Evolutionary conservation across 805 yeast genomes (phyloP), one percentile per base, ranked within the genome.

Genomic region (Yarrowia keelungensis): DNA sequence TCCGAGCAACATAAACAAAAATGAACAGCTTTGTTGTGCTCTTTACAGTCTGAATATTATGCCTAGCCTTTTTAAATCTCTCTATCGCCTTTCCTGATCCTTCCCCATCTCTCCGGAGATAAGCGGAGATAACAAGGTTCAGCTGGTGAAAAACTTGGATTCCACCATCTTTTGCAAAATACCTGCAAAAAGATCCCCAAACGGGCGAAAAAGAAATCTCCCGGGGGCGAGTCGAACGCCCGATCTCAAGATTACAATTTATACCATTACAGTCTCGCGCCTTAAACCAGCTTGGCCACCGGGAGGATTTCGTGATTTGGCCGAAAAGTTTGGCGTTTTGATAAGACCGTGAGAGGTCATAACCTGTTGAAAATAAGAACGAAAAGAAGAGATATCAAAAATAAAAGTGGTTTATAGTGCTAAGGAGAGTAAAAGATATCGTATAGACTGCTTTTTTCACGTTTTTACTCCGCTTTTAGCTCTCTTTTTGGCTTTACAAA

Each of bases 241-340:
- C 51, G 51, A 47, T 47, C 51, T 47, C 51, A 47, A 47, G 51
- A 47, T 47, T 47, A 47, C 51, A 47, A 47, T 47, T 26, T 47
- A 11, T 47, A 26, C 51, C 51, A 26, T 47, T 47, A 47, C 51
- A 47, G 51, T 47, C 51, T 47, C 51, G 51, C 51, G 51, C 51
- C 51, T 47, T 47, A 47, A 47, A 47, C 51, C 51, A 47, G 51
- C 51, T 47, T 47, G 51, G 51, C 51, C 51, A 47, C 51, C 51
- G 51, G 51, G 51, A 47, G 51, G 51, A 47, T 11, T 26, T 47
- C 32, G 36, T 47, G 51, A 47, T 47, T 26, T 47, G 36, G 51
- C n/a, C 16, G 35, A 47, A 26, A 26, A 47, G 51, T 47, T 47
- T 22, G 36, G 35, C 16, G 4, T 11, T 8, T 26, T 22, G 51